Evolutionary conservation across 1,139 yeast species (phyloP), one percentile per base, ranked within the genome.

Genomic region (Geotrichum macrosporum): DNA sequence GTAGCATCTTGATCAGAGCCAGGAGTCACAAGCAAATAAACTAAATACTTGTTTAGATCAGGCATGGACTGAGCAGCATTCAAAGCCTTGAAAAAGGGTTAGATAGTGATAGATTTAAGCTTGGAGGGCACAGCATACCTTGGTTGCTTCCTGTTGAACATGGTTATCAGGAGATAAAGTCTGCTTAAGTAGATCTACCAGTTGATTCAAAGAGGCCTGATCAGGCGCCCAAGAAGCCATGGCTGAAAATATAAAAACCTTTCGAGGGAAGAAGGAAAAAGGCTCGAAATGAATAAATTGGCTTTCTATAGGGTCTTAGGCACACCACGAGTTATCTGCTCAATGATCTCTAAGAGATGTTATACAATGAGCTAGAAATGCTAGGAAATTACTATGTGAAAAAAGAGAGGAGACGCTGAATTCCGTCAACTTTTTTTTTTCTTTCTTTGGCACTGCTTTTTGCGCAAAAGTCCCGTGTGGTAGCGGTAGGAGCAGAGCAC

Each of bases 11-110:
- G 36, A 5, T 21, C 20, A 2, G 78, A 66, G n/a, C 69, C 63
- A 16, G 77, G 82, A 50, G 74, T 70, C 32, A 85, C 77, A 42
- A 92, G 71, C 42, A 89, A 74, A 57, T 76, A 78, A 35, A 86
- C 74, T 35, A 92, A 70, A 63, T 89, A 92, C 64, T 84, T 86
- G 57, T 82, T 83, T 56, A 85, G 76, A 63, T 86, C 94, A 1
- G 86, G 81, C 59, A 84, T 86, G 16, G 66, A 57, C 56, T 78
- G 78, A 27, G 94, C 95, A 45, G 75, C 77, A 15, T 74, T 74
- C 46, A 88, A 71, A 2, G 92, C 86, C 41, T 77, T 47, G 38
- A 34, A 35, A 12, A 29, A 6, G 16, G 21, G 26, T 35, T 35
- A 27, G 35, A 18, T n/a, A 22, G 16, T 5, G 24, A 15, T 12